Conservation (phyloP, 2,329 filamentous ascomycete genomes). For the Hirsutella thompsonii region DNA sequence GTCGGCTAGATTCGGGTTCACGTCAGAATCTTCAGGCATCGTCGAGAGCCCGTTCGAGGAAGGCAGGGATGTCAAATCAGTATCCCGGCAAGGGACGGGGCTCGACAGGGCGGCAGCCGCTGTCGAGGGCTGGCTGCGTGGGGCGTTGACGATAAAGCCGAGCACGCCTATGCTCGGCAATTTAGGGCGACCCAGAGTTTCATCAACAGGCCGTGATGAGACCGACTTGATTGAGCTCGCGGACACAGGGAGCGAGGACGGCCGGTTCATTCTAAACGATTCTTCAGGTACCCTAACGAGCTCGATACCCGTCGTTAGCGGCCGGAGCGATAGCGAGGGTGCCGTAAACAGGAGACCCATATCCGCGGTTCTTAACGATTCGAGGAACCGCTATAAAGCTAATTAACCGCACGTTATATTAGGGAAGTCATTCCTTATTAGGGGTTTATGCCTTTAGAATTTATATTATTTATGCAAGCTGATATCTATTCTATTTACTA, state of each 20-base stretch:
- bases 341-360: slow-evolving; percentile 8
- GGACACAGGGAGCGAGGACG: slow-evolving; percentile 46
- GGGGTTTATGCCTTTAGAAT: no score
- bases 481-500: no score
- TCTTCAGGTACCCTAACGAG: slow-evolving; percentile 15
- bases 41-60: slow-evolving; percentile 39
- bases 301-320: slow-evolving; percentile 10
- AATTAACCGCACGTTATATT: no score
- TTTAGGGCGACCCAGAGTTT: slow-evolving; percentile 18
- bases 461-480: no score
- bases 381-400: no score
- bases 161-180: slow-evolving; percentile 34
- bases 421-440: no score
- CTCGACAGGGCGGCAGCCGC: slow-evolving; percentile 78
- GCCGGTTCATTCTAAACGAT: slow-evolving; percentile 12
- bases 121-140: slow-evolving; percentile 82
- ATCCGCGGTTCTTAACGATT: no score
- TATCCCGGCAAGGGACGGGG: slow-evolving; percentile 34
- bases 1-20: slow-evolving; percentile 43
- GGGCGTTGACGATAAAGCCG: slow-evolving; percentile 56
- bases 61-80: slow-evolving; percentile 26
- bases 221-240: slow-evolving; percentile 62
- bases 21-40: slow-evolving; percentile 25
- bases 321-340: slow-evolving; percentile 24
- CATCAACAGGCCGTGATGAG: slow-evolving; percentile 17